Evolutionary conservation across 805 yeast genomes (phyloP).

Genomic region (Candida germanica): DNA sequence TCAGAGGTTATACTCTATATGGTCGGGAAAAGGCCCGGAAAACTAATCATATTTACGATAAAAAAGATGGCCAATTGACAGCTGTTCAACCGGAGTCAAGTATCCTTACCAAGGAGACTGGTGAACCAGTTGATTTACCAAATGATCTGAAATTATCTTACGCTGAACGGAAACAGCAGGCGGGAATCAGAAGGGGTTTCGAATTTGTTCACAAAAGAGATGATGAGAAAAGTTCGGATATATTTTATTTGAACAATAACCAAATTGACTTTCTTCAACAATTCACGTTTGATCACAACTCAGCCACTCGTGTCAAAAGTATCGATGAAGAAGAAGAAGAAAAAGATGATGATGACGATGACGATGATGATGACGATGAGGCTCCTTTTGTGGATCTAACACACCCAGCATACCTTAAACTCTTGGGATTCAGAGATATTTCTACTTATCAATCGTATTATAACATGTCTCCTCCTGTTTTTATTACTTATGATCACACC

Average conservation of each 20-base stretch:
- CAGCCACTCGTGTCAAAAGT: conserved; percentile 4
- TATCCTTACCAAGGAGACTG: conserved; percentile 37
- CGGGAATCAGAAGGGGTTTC: conserved; percentile 32
- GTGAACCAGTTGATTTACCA: conserved; percentile 39
- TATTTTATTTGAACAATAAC: conserved; percentile 24
- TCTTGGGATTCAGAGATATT: conserved; percentile 64
- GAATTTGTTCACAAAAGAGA: conserved; percentile 12
- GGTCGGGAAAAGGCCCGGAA: conserved; percentile 50
- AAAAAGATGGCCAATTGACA: conserved; percentile 44
- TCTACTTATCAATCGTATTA: conserved; percentile 47
- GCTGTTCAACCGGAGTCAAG: conserved; percentile 49
- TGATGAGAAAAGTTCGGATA: conserved; percentile 17
- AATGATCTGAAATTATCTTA: conserved; percentile 30
- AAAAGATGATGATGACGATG: conserved; percentile 13
- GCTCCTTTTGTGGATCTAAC: conserved; percentile 15
- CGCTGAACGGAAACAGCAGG: conserved; percentile 34
- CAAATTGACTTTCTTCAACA: conserved; percentile 27
- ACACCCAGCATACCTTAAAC: conserved; percentile 50
- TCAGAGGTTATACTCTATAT: conserved; percentile 69
- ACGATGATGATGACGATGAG: conserved; percentile 17
- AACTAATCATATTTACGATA: conserved; percentile 52
- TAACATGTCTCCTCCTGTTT: conserved; percentile 52
- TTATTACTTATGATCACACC: conserved; percentile 64
- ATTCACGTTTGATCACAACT: conserved; percentile 33
- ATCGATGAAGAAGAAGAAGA: conserved; percentile 10